phyloP scores from a whole-genome alignment of 164 flowering plant species.

The Houttuynia cordata region DNA sequence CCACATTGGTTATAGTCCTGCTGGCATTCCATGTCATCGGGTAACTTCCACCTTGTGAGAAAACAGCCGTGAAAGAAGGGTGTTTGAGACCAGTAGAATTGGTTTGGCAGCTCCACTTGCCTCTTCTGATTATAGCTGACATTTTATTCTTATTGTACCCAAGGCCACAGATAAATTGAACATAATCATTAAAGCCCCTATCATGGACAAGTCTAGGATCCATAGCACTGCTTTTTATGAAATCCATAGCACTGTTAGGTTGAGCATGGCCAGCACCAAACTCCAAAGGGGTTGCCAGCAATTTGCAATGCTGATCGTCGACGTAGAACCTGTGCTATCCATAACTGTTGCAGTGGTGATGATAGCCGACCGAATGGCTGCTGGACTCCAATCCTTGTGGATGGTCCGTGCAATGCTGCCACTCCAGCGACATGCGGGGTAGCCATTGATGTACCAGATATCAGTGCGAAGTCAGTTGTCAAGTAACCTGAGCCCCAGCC shows the following conservation, averaged over 20 bases:
- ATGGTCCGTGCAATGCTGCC: slow-evolving; percentile 23
- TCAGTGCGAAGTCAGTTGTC: slow-evolving; percentile 17
- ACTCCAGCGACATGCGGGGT: slow-evolving; percentile 24
- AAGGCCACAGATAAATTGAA: slow-evolving; percentile 14
- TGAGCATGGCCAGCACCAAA: slow-evolving; percentile 16
- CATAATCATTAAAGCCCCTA: slow-evolving; percentile 8
- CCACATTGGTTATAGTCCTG: slow-evolving; percentile 20
- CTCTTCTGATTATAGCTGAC: slow-evolving; percentile 10
- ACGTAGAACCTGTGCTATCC: slow-evolving; percentile 9
- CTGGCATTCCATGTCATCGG: slow-evolving; percentile 10
- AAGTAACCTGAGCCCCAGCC: not conserved
- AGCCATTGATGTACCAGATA: slow-evolving; percentile 28
- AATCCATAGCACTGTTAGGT: slow-evolving; percentile 12
- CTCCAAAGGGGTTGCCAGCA: slow-evolving; percentile 9
- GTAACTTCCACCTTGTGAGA: slow-evolving; percentile 3
- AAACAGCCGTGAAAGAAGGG: slow-evolving; percentile 21
- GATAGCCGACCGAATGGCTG: slow-evolving; percentile 27
- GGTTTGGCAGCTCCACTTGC: slow-evolving; percentile 10
- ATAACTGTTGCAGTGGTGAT: slow-evolving; percentile 21
- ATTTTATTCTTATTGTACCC: slow-evolving; percentile 14
- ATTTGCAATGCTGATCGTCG: slow-evolving; percentile 5
- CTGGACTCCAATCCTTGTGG: slow-evolving; percentile 28
- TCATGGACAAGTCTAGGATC: slow-evolving; percentile 18
- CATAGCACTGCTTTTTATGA: too few species aligned
- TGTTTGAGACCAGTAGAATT: slow-evolving; percentile 15